Evolutionary conservation across 139 green algal species (phyloP).

Genomic region (Closterium sp.): DNA sequence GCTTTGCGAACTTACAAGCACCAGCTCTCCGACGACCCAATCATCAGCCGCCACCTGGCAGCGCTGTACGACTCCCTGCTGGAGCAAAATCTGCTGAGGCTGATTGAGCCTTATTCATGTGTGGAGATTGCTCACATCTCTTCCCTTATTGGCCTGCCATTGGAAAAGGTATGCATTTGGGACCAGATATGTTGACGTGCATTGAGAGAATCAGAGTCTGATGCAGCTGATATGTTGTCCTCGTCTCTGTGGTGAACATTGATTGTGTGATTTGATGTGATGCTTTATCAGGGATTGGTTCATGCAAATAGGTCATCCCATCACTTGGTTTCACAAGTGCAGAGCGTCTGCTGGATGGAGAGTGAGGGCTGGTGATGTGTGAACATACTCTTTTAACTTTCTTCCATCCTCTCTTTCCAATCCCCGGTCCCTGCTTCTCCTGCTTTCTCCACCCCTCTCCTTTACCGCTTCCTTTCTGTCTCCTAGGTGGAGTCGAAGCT

Average conservation of each 20-base stretch:
- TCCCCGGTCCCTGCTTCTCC: neutral
- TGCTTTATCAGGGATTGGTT: neutral
- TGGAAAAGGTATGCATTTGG: conserved; percentile 26
- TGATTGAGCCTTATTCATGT: conserved; percentile 92
- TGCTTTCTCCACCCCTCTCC: neutral
- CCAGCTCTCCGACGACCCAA: conserved; percentile 80
- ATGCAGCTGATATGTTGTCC: neutral
- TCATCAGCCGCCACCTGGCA: conserved; percentile 84
- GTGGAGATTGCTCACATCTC: conserved; percentile 94
- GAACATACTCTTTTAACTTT: no score
- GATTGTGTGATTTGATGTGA: neutral
- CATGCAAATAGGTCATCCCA: neutral
- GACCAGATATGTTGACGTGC: neutral
- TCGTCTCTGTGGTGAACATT: neutral
- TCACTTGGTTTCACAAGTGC: neutral
- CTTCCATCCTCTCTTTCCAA: no score
- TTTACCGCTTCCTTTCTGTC: conserved; percentile 34
- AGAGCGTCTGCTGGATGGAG: no score
- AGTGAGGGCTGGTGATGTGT: neutral
- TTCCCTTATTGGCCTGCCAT: conserved; percentile 81
- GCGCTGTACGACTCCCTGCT: conserved; percentile 72
- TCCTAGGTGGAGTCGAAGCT: conserved; percentile 85
- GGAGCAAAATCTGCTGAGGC: conserved; percentile 63
- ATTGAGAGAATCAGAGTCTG: neutral
- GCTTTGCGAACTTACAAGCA: conserved; percentile 67